Conservation (phyloP, 2,329 filamentous ascomycete species). For the Didymella pomorum region DNA sequence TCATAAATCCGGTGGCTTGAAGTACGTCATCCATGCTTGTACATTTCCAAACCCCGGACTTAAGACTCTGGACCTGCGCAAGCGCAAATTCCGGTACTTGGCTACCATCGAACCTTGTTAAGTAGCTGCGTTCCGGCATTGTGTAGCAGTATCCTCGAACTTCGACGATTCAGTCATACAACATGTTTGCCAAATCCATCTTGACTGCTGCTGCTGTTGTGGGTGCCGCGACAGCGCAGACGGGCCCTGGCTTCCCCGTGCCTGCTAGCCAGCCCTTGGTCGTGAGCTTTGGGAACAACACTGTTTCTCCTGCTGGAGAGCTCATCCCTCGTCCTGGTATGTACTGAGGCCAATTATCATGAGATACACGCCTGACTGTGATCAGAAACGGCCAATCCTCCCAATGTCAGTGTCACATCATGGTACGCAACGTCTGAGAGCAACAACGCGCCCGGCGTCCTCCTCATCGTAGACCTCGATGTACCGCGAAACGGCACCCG, state of each 20-base stretch:
- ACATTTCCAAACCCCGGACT: neutral
- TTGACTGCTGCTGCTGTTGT: constrained; percentile 25
- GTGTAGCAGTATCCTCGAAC: neutral
- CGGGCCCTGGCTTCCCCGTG: constrained; percentile 44
- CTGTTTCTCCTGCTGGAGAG: constrained; percentile 45
- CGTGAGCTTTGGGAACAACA: constrained; percentile 44
- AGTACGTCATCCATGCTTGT: constrained; percentile 12
- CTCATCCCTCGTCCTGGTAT: constrained; percentile 43
- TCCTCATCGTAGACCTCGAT: constrained; percentile 45
- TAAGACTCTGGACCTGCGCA: constrained; percentile 8
- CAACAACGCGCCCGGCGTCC: constrained; percentile 24
- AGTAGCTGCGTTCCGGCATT: neutral
- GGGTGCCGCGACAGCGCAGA: constrained; percentile 28
- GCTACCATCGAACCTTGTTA: neutral
- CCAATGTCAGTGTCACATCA: constrained; percentile 35
- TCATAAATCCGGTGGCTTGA: constrained; percentile 2
- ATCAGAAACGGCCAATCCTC: constrained; percentile 36
- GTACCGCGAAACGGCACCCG: constrained; percentile 41
- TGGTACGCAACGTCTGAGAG: constrained; percentile 18
- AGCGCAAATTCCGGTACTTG: constrained; percentile 7
- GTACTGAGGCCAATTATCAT: constrained; percentile 1
- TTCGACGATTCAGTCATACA: neutral
- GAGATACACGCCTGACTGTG: neutral
- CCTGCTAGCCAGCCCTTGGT: constrained; percentile 27
- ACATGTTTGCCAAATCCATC: constrained; percentile 28